Evolutionary conservation across 768 basidiomycete species (phyloP), one percentile per base, ranked within the genome.

Genomic region (Boletus sensibilis): DNA sequence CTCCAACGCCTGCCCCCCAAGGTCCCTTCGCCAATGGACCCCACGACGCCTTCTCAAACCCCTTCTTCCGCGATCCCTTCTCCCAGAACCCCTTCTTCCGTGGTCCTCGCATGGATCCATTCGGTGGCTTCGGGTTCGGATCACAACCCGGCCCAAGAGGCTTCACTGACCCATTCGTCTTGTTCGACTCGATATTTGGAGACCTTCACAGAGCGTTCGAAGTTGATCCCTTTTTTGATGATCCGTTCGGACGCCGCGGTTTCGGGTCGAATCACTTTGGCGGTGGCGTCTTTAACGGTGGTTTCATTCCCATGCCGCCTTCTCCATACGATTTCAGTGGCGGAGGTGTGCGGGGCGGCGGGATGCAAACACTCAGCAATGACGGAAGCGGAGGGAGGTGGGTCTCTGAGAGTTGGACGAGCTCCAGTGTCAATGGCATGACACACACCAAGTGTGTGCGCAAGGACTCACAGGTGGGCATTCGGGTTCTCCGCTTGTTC

Each of bases 131-230:
- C 48, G 67, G 64, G 14, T 68, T 64, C 25, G 58, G 58, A 8
- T 54, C 62, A 12, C 61, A 35, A 21, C 47, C 60, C 5, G 60
- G 61, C 42, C 33, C 56, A 5, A 50, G 60, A 18, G 70, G 66
- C 40, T 90, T 91, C 72, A 86, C 84, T 2, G 88, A 92, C 66
- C 90, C 90, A 2, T 91, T 90, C 66, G 74, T 79, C 21, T 73
- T 92, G 35, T 92, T 92, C 72, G 78, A 90, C 58, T 78, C 82
- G 4, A 82, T 90, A 53, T 91, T 92, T 56, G 81, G 82, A 20
- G 75, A 83, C 63, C 51, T 77, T 14, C 76, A 76, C 42, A 61
- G 63, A 29, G 70, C 72, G 21, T 72, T 73, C 35, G 59, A 61
- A 21, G 31, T 37, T 14, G 75, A 78, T 54, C 71, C 78, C 8